phyloP scores from a whole-genome alignment of 768 basidiomycete genomes.

The Hydnomerulius pinastri region DNA sequence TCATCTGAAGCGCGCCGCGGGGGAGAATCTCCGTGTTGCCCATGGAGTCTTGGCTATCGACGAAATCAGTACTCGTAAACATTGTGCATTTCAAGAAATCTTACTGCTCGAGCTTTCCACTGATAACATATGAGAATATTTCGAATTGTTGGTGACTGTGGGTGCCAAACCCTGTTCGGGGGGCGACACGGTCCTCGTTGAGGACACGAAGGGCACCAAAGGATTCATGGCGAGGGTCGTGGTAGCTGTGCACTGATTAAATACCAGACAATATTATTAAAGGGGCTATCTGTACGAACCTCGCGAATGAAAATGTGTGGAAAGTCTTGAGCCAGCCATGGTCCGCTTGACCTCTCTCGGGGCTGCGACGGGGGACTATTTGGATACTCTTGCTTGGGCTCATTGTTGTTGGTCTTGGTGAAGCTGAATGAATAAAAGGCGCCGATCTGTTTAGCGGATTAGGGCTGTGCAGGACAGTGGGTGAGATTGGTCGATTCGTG shows the following conservation, averaged over 20 bases:
- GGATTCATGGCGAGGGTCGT: conserved; percentile 52
- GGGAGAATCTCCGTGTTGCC: conserved; percentile 87
- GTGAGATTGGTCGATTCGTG: neutral
- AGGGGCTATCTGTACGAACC: conserved; percentile 41
- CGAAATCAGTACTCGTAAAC: neutral
- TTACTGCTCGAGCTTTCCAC: conserved; percentile 81
- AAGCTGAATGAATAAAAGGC: neutral
- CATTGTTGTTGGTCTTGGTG: conserved; percentile 13
- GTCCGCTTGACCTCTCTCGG: conserved; percentile 71
- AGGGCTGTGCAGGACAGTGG: neutral
- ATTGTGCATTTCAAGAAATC: conserved; percentile 20
- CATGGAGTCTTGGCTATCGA: conserved; percentile 81
- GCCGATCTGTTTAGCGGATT: neutral
- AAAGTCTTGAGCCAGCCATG: conserved; percentile 89
- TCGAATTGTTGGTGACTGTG: conserved; percentile 86
- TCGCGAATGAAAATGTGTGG: conserved; percentile 79
- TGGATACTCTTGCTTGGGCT: conserved; percentile 23
- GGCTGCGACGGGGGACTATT: conserved; percentile 55
- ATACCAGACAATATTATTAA: conserved; percentile 18
- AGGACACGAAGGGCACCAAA: conserved; percentile 85
- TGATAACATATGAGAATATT: conserved; percentile 87
- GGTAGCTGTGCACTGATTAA: conserved; percentile 47
- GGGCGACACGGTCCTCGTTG: conserved; percentile 88
- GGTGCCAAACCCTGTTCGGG: conserved; percentile 79
- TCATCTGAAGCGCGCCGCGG: conserved; percentile 89